Evolutionary conservation across 1,284 basidiomycete species (phyloP).

Genomic region (Melampsora larici-populina): DNA sequence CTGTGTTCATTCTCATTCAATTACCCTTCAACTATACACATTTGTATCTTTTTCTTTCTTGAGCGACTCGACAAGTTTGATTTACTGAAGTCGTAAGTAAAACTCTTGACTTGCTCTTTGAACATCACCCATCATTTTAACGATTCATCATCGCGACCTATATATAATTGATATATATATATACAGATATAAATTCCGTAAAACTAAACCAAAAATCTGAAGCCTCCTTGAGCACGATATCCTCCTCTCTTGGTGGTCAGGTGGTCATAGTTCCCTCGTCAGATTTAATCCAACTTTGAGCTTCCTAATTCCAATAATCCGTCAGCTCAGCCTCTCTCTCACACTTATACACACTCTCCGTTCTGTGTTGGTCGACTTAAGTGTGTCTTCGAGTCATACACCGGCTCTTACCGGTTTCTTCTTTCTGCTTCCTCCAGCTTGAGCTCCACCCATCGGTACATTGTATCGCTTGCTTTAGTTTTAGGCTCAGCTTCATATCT

Average conservation of each 20-base stretch:
- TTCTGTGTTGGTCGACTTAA: conserved; percentile 5
- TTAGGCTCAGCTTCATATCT: background rate
- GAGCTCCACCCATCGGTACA: background rate
- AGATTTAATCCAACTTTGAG: background rate
- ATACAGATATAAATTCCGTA: too few relatives aligned
- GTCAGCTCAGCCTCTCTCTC: background rate
- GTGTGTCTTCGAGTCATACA: background rate
- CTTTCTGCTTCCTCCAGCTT: background rate
- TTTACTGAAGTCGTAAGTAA: background rate
- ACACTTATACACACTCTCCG: background rate
- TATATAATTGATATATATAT: too few relatives aligned
- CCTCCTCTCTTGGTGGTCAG: too few relatives aligned
- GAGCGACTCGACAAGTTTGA: background rate
- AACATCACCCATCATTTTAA: too few relatives aligned
- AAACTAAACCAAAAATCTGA: too few relatives aligned
- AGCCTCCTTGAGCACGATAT: too few relatives aligned
- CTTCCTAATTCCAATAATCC: background rate
- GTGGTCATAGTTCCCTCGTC: too few relatives aligned
- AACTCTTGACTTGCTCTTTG: background rate
- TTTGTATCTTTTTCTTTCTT: background rate
- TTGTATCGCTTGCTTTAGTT: background rate
- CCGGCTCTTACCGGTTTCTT: background rate
- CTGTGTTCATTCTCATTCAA: background rate
- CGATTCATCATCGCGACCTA: too few relatives aligned
- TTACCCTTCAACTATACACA: background rate